phyloP scores from a whole-genome alignment of 148 eudicot genomes.

The Silene conica region DNA sequence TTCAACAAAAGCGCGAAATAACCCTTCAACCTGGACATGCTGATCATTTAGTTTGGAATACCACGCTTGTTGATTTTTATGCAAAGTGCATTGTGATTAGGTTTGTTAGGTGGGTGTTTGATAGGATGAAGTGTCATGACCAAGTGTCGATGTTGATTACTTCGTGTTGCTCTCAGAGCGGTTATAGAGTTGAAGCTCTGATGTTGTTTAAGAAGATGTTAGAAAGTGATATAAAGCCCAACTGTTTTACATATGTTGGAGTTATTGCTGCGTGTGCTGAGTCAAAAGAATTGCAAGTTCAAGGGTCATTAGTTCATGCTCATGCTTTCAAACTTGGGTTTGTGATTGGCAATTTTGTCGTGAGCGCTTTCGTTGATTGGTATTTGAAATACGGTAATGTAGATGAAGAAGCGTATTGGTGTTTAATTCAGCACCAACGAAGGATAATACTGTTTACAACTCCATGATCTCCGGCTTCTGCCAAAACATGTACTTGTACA shows the following conservation, averaged over 20 bases:
- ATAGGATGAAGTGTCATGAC: neutral
- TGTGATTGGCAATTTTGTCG: slow-evolving; percentile 24
- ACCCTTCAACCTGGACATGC: slow-evolving; percentile 28
- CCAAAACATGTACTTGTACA: too few species aligned
- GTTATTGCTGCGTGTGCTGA: slow-evolving; percentile 28
- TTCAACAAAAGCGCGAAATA: slow-evolving; percentile 31
- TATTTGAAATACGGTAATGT: slow-evolving; percentile 39
- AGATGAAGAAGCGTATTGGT: slow-evolving; percentile 24
- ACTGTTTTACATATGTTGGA: slow-evolving; percentile 40
- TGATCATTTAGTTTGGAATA: slow-evolving; percentile 33
- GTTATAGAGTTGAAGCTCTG: too few species aligned
- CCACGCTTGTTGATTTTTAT: slow-evolving; percentile 39
- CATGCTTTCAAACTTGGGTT: slow-evolving; percentile 37
- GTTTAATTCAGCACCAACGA: slow-evolving; percentile 21
- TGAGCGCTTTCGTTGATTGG: slow-evolving; percentile 34
- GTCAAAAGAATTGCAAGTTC: neutral
- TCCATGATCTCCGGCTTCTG: too few species aligned
- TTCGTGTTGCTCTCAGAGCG: neutral
- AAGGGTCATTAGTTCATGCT: slow-evolving; percentile 33
- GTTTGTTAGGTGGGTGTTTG: slow-evolving; percentile 18
- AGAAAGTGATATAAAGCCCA: slow-evolving; percentile 27
- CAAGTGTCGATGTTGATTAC: neutral
- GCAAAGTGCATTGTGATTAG: slow-evolving; percentile 28
- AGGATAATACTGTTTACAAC: slow-evolving; percentile 32
- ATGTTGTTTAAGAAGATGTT: slow-evolving; percentile 44